phyloP scores from a whole-genome alignment of 352 stramenopile species.

The Phytophthora macrochlamydospora region DNA sequence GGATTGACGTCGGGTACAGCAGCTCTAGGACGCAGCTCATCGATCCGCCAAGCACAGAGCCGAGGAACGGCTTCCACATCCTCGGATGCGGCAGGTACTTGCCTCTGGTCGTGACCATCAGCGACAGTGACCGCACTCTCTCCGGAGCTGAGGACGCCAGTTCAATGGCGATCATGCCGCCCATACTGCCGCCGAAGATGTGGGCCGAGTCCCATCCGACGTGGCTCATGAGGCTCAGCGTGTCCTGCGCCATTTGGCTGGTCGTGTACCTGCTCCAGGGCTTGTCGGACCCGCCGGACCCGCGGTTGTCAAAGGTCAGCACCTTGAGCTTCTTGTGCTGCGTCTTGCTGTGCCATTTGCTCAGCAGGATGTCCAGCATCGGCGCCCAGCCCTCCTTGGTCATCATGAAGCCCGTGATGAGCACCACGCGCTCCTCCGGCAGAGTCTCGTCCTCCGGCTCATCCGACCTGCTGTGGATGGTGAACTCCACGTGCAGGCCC shows the following conservation, averaged over 20 bases:
- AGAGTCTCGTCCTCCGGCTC: conserved; percentile 20
- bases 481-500: conserved; percentile 39
- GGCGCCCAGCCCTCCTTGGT: conserved; percentile 51
- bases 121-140: conserved; percentile 39
- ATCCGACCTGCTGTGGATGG: conserved; percentile 19
- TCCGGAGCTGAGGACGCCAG: conserved; percentile 31
- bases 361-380: conserved; percentile 40
- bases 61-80: conserved; percentile 37
- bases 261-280: conserved; percentile 50
- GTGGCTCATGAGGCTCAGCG: conserved; percentile 42
- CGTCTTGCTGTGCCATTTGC: conserved; percentile 29
- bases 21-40: conserved; percentile 36
- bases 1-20: conserved; percentile 32
- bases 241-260: conserved; percentile 55
- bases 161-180: conserved; percentile 54
- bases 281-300: conserved; percentile 42
- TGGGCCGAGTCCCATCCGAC: conserved; percentile 47
- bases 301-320: conserved; percentile 58
- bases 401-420: conserved; percentile 50
- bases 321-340: conserved; percentile 33
- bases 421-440: conserved; percentile 41
- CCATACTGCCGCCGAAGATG: conserved; percentile 45
- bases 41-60: conserved; percentile 26
- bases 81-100: conserved; percentile 27
- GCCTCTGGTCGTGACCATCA: conserved; percentile 43